A percentile compares a stretch with the other conserved stretches of the same genome.
phyloP scores from a whole-genome alignment of 2,329 filamentous ascomycete genomes.

The Bipolaris bicolor region DNA sequence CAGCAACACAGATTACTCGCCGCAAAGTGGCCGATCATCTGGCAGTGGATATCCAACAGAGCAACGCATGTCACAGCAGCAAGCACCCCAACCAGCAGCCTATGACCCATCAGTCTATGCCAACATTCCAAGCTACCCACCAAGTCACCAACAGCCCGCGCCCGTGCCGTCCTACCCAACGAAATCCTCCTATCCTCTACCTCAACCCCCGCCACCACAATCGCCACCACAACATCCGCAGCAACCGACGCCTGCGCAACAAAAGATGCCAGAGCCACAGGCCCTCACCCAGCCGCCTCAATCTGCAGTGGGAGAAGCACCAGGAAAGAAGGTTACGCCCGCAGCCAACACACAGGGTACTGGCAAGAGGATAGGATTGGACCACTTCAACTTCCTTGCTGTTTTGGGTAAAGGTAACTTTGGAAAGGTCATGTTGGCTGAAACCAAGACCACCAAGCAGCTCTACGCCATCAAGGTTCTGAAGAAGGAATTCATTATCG shows the following conservation, averaged over 20 bases:
- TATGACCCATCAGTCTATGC: constrained; percentile 83
- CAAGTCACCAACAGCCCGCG: constrained; percentile 39
- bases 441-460: constrained; percentile 90
- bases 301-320: constrained; percentile 40
- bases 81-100: constrained; percentile 60
- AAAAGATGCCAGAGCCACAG: constrained; percentile 31
- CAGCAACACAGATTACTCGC: constrained; percentile 52
- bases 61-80: constrained; percentile 49
- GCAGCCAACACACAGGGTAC: constrained; percentile 71
- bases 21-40: constrained; percentile 39
- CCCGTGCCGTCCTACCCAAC: constrained; percentile 42
- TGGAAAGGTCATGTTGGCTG: constrained; percentile 98
- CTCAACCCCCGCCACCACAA: constrained; percentile 57
- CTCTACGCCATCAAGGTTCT: constrained; percentile 98
- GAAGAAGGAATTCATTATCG: constrained; percentile 99
- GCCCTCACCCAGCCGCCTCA: constrained; percentile 44
- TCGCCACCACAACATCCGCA: constrained; percentile 55
- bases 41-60: constrained; percentile 49
- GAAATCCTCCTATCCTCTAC: constrained; percentile 45
- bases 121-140: constrained; percentile 48
- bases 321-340: constrained; percentile 66
- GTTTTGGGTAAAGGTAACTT: constrained; percentile 99
- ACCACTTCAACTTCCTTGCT: constrained; percentile 99
- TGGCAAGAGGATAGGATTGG: constrained; percentile 85
- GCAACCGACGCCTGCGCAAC: constrained; percentile 54